A percentile compares a stretch with the other conserved stretches of the same genome.
These are phyloP conservation scores for Coemansia interrupta DNA, from an alignment of 192 early-diverging fungal genomes.

Conservation along the genomic window DNA sequence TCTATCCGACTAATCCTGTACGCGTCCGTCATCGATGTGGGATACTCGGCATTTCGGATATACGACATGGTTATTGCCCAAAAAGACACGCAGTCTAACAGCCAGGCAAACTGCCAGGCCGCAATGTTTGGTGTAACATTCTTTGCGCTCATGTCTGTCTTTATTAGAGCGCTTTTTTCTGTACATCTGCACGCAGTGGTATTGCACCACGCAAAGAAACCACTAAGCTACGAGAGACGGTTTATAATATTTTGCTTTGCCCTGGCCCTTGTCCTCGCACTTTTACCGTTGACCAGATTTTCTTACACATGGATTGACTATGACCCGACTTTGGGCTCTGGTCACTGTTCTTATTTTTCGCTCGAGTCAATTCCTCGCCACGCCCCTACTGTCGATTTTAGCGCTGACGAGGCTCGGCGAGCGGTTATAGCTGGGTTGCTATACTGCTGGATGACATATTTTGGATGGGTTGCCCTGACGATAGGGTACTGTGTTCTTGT, in stretches of 20 bases:
- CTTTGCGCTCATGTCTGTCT: conserved; percentile 31
- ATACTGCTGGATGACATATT: conserved; percentile 38
- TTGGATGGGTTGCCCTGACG: conserved; percentile 35
- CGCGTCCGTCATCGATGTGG: conserved; percentile 20
- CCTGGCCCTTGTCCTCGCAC: conserved; percentile 18
- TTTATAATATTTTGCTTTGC: conserved; percentile 20
- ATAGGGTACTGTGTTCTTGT: conserved; percentile 17
- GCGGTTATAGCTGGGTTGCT: conserved; percentile 24
- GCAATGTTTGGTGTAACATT: conserved; percentile 40
- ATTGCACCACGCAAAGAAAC: conserved; percentile 13
- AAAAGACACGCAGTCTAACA: conserved; percentile 20
- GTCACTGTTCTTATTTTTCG: conserved; percentile 43
- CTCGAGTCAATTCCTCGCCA: conserved; percentile 19
- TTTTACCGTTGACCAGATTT: conserved; percentile 21
- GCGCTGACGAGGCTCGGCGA: conserved; percentile 4
- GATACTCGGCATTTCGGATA: conserved; percentile 18
- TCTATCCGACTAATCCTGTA: conserved; percentile 24
- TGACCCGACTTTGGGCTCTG: conserved; percentile 33
- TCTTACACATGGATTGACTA: conserved; percentile 33
- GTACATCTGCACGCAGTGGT: conserved; percentile 27
- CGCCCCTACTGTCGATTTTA: not conserved
- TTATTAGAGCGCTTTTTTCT: conserved; percentile 24
- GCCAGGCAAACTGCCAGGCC: conserved; percentile 34
- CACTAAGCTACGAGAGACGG: conserved; percentile 18
- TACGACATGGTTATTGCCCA: conserved; percentile 28